phyloP scores from a whole-genome alignment of 1,284 basidiomycete species.

The Lentinula novae-zelandiae region DNA sequence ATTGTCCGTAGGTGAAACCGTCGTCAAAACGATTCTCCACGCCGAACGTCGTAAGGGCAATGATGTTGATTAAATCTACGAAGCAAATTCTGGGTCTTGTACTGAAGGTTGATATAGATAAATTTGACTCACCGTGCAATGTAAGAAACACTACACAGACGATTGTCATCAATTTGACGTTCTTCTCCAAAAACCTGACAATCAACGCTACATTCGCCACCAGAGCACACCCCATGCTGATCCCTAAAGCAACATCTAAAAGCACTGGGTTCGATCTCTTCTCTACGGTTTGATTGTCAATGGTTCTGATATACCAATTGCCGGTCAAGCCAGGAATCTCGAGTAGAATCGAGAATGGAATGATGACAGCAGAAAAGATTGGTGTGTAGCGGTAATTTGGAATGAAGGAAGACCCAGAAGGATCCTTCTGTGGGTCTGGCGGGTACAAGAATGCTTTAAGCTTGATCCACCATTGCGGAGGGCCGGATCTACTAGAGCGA shows the following conservation, averaged over 20 bases:
- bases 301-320: conserved; percentile 62
- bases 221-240: conserved; percentile 69
- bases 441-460: conserved; percentile 13
- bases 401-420: conserved; percentile 10
- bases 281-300: conserved; percentile 43
- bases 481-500: not conserved
- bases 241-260: conserved; percentile 57
- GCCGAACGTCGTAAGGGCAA: conserved; percentile 62
- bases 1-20: conserved; percentile 68
- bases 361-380: conserved; percentile 65
- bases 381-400: conserved; percentile 54
- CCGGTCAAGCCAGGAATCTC: conserved; percentile 77
- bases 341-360: conserved; percentile 77
- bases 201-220: conserved; percentile 71
- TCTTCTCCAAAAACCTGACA: conserved; percentile 67
- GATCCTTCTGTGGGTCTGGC: conserved; percentile 5
- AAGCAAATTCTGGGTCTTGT: not conserved
- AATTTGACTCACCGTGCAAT: conserved; percentile 50
- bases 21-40: conserved; percentile 62
- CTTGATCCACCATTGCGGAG: conserved; percentile 10
- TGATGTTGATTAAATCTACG: conserved; percentile 68
- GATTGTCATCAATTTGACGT: conserved; percentile 60
- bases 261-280: conserved; percentile 51
- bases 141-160: conserved; percentile 61
- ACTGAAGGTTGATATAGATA: not conserved